Evolutionary conservation across 108 stramenopile genomes (phyloP), one percentile per base, ranked within the genome.

Genomic region (Skeletonema tropicum): DNA sequence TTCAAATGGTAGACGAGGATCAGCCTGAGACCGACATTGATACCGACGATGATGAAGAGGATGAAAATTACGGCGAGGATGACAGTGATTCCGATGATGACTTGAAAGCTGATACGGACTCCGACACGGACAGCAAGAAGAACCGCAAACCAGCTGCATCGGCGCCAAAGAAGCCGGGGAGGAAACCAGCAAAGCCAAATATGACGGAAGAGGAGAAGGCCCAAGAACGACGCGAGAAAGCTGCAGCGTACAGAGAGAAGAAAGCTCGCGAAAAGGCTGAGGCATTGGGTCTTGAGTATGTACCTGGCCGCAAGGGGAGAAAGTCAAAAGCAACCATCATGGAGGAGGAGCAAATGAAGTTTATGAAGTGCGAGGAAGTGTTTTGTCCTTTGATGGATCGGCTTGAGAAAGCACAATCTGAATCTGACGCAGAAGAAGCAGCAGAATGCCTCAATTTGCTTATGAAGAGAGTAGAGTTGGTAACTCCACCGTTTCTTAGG

Each of bases 401-500:
- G n/a, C 57, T 85, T 7, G 31, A 63, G 48, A 72, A 70, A 60
- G 77, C 76, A 13, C 82, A 73, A 36, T 71, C 68, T 7, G 74
- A 67, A 21, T 48, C 35, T 38, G 67, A 80, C 41, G 77, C 39
- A 32, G 65, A 82, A 38, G 65, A 45, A 33, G 79, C 70, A n/a
- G 19, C 74, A 33, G 70, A 72, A 36, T 68, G 71, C 23, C 69
- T 82, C 6, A 30, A 74, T 11, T 64, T 48, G 33, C 41, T 83
- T 5, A 59, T 66, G 58, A 32, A 61, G 17, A 42, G 70, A 26
- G 84, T 85, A 1, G 73, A 85, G 32, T 36, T 71, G 68, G 31
- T 86, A 33, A 83, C 85, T 38, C 85, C 85, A 23, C 70, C 85
- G 25, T 86, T 83, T 75, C 59, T 86, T 9, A 45, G 79, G 36